These are phyloP conservation scores for Mitragyna speciosa DNA, from an alignment of 257 asterid genomes.

Conservation along the genomic window DNA sequence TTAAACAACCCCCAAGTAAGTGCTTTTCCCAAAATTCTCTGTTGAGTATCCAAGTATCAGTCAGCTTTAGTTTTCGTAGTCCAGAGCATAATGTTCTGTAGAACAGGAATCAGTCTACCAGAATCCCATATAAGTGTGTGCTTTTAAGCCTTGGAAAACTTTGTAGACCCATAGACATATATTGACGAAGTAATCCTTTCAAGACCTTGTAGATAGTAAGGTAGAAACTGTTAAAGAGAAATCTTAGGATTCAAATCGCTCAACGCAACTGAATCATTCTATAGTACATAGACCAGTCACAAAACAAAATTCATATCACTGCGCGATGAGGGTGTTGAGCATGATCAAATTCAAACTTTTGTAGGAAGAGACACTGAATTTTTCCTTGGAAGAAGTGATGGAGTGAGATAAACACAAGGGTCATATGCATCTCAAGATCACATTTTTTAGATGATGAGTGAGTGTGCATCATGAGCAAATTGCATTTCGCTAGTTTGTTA, in stretches of 20 bases:
- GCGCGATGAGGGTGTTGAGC: background rate
- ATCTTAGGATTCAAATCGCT: too few relatives aligned
- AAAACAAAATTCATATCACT: background rate
- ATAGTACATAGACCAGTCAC: too few relatives aligned
- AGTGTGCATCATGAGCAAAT: background rate
- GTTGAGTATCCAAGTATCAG: too few relatives aligned
- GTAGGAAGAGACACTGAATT: background rate
- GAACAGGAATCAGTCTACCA: background rate
- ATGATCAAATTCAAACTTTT: background rate
- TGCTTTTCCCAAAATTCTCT: too few relatives aligned
- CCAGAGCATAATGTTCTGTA: background rate
- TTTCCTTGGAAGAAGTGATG: background rate
- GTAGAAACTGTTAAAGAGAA: too few relatives aligned
- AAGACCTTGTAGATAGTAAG: too few relatives aligned
- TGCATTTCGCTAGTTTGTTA: too few relatives aligned
- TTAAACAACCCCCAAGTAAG: too few relatives aligned
- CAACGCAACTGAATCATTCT: background rate
- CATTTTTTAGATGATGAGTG: background rate
- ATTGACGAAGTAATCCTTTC: too few relatives aligned
- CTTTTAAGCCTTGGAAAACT: background rate
- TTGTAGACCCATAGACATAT: too few relatives aligned
- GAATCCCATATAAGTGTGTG: background rate
- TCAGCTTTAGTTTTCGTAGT: background rate
- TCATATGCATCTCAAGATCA: background rate
- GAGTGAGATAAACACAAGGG: too few relatives aligned